A percentile compares a stretch with the other conserved stretches of the same genome.
These are phyloP conservation scores for Platismatia glauca DNA, from an alignment of 495 filamentous ascomycete genomes.

Conservation along the genomic window DNA sequence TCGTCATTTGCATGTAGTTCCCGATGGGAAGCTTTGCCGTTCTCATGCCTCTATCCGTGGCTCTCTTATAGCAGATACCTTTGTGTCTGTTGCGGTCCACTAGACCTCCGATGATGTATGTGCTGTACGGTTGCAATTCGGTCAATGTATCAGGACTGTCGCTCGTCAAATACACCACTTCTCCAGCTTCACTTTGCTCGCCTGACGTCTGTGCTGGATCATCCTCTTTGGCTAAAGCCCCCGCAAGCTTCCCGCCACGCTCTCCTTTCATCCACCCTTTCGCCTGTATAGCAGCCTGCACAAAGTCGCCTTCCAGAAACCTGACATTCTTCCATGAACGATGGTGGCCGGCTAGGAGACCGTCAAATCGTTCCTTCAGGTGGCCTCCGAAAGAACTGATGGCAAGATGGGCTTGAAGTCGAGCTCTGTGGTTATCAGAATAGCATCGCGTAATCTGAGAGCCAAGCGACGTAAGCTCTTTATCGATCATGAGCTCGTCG, in stretches of 20 bases:
- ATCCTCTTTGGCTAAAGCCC: conserved; percentile 39
- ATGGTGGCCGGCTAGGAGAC: conserved; percentile 55
- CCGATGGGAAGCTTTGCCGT: conserved; percentile 90
- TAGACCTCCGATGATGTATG: conserved; percentile 87
- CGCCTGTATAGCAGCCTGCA: conserved; percentile 50
- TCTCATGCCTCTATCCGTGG: conserved; percentile 60
- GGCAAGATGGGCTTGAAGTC: conserved; percentile 57
- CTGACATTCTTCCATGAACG: conserved; percentile 68
- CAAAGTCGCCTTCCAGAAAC: conserved; percentile 62
- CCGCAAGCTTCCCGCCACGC: conserved; percentile 44
- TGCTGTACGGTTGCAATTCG: conserved; percentile 70
- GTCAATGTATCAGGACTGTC: conserved; percentile 77
- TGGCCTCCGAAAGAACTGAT: conserved; percentile 68
- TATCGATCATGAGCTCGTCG: conserved; percentile 75
- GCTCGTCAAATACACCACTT: conserved; percentile 77
- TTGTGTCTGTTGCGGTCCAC: conserved; percentile 96
- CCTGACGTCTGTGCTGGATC: conserved; percentile 29
- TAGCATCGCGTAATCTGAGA: conserved; percentile 80
- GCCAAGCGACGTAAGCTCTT: conserved; percentile 72
- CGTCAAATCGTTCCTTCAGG: conserved; percentile 73
- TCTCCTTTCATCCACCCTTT: conserved; percentile 49
- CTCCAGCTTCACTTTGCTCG: conserved; percentile 34
- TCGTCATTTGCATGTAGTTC: conserved; percentile 81
- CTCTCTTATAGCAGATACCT: conserved; percentile 79
- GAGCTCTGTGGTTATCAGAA: conserved; percentile 66